phyloP scores from a whole-genome alignment of 768 basidiomycete species.

The Tulasnella sp. region DNA sequence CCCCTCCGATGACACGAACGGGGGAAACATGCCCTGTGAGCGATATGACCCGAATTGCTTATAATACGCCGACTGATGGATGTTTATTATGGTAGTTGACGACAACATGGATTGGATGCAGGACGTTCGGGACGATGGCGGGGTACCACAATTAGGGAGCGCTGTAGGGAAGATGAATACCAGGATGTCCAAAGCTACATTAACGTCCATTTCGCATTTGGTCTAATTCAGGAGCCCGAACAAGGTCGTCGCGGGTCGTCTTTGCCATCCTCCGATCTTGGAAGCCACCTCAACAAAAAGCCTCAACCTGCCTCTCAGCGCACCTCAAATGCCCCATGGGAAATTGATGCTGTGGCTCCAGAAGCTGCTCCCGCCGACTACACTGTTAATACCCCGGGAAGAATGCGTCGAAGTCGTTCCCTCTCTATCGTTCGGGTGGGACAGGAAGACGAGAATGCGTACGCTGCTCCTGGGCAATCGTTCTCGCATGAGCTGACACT shows the following conservation, averaged over 20 bases:
- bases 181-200: background rate
- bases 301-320: conserved; percentile 10
- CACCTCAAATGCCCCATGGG: background rate
- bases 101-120: conserved; percentile 13
- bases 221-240: conserved; percentile 63
- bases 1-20: background rate
- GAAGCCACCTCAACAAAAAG: conserved; percentile 44
- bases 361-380: background rate
- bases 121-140: background rate
- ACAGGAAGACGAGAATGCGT: background rate
- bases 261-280: conserved; percentile 49
- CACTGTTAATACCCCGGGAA: background rate
- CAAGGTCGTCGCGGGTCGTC: conserved; percentile 69
- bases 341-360: background rate
- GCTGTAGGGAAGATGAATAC: background rate
- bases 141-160: background rate
- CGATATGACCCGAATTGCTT: too few relatives aligned
- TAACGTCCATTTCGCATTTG: background rate
- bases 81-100: background rate
- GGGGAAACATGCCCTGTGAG: background rate
- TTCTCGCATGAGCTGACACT: background rate
- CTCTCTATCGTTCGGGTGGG: background rate
- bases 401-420: background rate
- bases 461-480: background rate
- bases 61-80: background rate